A percentile compares a stretch with the other conserved stretches of the same genome.
phyloP scores from a whole-genome alignment of 768 basidiomycete genomes.

The Wakefieldia striispora region DNA sequence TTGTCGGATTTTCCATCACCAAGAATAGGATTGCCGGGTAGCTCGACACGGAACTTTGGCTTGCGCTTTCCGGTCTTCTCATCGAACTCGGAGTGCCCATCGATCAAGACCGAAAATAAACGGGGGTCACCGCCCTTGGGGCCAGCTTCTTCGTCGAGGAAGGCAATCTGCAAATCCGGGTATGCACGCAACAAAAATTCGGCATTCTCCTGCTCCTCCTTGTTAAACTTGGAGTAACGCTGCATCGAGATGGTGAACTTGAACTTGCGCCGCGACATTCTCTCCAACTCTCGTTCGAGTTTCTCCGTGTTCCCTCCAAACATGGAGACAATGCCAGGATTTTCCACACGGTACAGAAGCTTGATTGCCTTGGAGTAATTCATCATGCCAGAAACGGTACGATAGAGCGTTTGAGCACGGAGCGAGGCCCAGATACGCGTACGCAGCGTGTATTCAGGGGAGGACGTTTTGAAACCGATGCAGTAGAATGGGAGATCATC shows the following conservation, averaged over 20 bases:
- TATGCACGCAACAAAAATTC: conserved; percentile 97
- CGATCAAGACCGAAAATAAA: conserved; percentile 91
- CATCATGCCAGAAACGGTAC: conserved; percentile 99
- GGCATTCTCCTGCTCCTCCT: conserved; percentile 98
- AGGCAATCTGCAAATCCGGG: conserved; percentile 97
- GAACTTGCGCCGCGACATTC: conserved; percentile 97
- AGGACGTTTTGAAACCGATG: conserved; percentile 98
- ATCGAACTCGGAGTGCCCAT: conserved; percentile 95
- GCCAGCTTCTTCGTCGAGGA: conserved; percentile 94
- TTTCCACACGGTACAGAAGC: conserved; percentile 96
- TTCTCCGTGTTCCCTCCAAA: conserved; percentile 97
- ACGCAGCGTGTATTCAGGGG: conserved; percentile 97
- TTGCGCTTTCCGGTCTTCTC: conserved; percentile 84
- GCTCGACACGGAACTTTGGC: conserved; percentile 96
- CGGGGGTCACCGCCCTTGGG: conserved; percentile 84
- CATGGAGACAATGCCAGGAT: conserved; percentile 93
- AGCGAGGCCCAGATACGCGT: conserved; percentile 99
- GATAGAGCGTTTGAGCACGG: conserved; percentile 96
- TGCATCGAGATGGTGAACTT: conserved; percentile 99
- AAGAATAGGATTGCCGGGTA: conserved; percentile 97
- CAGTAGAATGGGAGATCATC: conserved; percentile 99
- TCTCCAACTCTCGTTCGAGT: conserved; percentile 92
- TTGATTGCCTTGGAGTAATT: conserved; percentile 99
- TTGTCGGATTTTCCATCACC: conserved; percentile 99
- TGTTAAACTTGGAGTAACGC: conserved; percentile 98